Evolutionary conservation across 768 basidiomycete genomes (phyloP).

Genomic region (Pleurotus salmoneostramineus): DNA sequence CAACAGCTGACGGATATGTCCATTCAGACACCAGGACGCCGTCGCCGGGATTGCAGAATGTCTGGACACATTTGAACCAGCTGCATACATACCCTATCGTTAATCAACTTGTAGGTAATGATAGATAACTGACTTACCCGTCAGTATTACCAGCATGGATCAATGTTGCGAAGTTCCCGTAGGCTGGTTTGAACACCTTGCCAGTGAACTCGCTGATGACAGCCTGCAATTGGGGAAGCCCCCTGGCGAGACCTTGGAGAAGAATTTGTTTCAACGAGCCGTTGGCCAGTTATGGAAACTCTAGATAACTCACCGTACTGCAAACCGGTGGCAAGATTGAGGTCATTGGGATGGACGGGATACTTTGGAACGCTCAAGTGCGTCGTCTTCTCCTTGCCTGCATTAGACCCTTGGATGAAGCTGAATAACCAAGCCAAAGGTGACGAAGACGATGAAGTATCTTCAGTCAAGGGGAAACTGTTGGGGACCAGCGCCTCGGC

Average conservation of each 20-base stretch:
- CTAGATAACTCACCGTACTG: slow-evolving; percentile 56
- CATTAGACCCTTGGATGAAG: slow-evolving; percentile 34
- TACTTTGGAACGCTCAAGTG: slow-evolving; percentile 62
- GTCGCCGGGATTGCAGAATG: slow-evolving; percentile 67
- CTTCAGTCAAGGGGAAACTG: slow-evolving; percentile 36
- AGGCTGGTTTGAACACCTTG: slow-evolving; percentile 54
- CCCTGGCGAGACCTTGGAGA: slow-evolving; percentile 42
- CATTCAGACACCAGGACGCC: slow-evolving; percentile 61
- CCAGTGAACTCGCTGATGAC: slow-evolving; percentile 56
- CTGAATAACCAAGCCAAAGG: slow-evolving; percentile 56
- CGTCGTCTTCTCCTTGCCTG: slow-evolving; percentile 31
- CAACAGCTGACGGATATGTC: slow-evolving; percentile 63
- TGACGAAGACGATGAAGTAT: slow-evolving; percentile 5
- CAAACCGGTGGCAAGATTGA: slow-evolving; percentile 62
- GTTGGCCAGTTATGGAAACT: too few species aligned
- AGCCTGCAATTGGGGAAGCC: slow-evolving; percentile 51
- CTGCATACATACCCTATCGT: slow-evolving; percentile 10
- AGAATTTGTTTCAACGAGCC: too few species aligned
- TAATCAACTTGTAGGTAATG: not conserved
- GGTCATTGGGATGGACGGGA: slow-evolving; percentile 32
- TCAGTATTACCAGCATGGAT: slow-evolving; percentile 71
- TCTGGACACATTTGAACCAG: slow-evolving; percentile 52
- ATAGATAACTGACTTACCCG: slow-evolving; percentile 24
- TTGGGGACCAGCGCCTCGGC: slow-evolving; percentile 49
- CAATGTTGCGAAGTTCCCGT: slow-evolving; percentile 54